Evolutionary conservation across 192 early-diverging fungal species (phyloP).

Genomic region (Phycomyces blakesleeanus): DNA sequence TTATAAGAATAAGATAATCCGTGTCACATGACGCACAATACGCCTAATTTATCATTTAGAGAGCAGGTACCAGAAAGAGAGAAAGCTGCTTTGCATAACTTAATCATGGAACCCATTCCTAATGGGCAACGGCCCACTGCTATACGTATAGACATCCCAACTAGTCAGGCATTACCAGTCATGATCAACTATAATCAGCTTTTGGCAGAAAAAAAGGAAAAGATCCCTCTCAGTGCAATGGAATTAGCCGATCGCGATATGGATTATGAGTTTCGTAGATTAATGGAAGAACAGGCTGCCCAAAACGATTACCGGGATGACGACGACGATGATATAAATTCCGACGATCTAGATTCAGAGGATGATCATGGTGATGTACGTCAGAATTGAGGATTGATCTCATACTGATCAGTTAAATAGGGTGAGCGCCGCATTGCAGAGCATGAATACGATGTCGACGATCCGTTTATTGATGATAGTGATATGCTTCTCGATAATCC

Average conservation of each 20-base stretch:
- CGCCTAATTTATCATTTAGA: no score
- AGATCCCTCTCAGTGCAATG: background rate
- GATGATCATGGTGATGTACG: background rate
- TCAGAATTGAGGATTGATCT: background rate
- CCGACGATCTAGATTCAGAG: conserved; percentile 9
- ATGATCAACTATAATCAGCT: conserved; percentile 5
- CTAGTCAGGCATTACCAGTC: background rate
- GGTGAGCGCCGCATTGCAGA: background rate
- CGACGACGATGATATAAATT: conserved; percentile 8
- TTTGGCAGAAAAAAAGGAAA: conserved; percentile 2
- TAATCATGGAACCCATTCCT: no score
- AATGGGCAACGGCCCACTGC: background rate
- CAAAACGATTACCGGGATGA: background rate
- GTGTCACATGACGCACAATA: no score
- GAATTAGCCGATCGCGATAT: background rate
- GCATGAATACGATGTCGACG: conserved; percentile 47
- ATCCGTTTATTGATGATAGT: conserved; percentile 61
- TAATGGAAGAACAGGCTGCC: background rate
- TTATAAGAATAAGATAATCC: no score
- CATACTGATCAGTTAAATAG: background rate
- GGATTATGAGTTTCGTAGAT: background rate
- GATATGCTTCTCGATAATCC: conserved; percentile 43
- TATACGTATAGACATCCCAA: background rate
- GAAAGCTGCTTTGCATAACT: no score
- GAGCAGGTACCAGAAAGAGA: no score